A percentile compares a stretch with the other conserved stretches of the same genome.
These are phyloP conservation scores for Dorcoceras hygrometricum DNA, from an alignment of 257 asterid species.

Conservation along the genomic window DNA sequence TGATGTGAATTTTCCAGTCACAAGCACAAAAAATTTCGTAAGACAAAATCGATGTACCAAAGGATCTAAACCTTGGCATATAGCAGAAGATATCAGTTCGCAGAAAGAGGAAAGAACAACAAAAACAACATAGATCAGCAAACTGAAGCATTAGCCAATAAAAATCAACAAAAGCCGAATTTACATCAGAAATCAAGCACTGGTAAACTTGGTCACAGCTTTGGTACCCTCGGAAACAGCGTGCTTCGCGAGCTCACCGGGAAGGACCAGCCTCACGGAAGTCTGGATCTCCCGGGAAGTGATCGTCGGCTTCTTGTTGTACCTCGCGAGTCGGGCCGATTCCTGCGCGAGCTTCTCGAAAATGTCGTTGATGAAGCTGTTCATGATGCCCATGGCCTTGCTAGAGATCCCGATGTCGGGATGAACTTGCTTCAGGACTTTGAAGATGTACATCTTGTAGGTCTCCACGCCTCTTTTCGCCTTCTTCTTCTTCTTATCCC, in stretches of 20 bases:
- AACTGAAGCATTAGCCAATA: too few relatives aligned
- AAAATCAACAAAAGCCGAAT: not conserved
- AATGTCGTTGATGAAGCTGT: constrained; percentile 66
- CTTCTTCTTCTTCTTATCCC: constrained; percentile 58
- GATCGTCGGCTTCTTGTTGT: constrained; percentile 42
- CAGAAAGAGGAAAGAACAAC: too few relatives aligned
- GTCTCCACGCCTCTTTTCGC: constrained; percentile 59
- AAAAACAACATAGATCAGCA: too few relatives aligned
- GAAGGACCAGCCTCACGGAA: constrained; percentile 36
- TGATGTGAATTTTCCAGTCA: too few relatives aligned
- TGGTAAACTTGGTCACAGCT: constrained; percentile 44
- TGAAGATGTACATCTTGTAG: constrained; percentile 70
- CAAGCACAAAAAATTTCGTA: too few relatives aligned
- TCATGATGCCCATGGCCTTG: constrained; percentile 81
- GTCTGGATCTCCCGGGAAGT: constrained; percentile 44
- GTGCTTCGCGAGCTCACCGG: constrained; percentile 42
- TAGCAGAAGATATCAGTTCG: too few relatives aligned
- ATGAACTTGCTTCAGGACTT: constrained; percentile 67
- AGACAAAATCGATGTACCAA: too few relatives aligned
- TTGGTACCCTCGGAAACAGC: constrained; percentile 46
- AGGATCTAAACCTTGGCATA: too few relatives aligned
- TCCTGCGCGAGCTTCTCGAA: constrained; percentile 59
- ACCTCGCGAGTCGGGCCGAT: constrained; percentile 31
- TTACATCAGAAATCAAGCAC: constrained; percentile 20
- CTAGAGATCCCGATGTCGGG: constrained; percentile 73